Base-by-base conservation (phyloP, 495 filamentous ascomycete species). In the Talaromyces stipitatus region DNA sequence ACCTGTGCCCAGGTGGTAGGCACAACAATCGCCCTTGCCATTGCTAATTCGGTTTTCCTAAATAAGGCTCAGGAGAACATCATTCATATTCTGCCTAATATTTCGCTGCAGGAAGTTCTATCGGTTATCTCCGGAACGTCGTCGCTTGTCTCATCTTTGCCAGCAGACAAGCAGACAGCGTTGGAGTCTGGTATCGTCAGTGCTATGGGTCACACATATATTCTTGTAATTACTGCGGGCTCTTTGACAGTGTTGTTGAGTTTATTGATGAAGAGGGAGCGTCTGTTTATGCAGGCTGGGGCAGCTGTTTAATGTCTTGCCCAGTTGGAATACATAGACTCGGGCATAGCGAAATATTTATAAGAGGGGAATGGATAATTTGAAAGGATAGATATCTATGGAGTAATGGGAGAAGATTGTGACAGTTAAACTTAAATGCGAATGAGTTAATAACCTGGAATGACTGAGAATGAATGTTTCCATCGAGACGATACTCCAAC, bases 191-290 rank as follows among this genome's bases (percentile, higher is more conserved):
- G 74, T 3, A 78, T 84, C 50, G 74, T 81, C 7, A 27, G 66
- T 24, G 74, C 78, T 3, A 81, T 83, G 72, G 69, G 71, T 24
- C 72, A 71, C 61, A 71, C 74, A 0, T 83, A 83, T 62, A 69
- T 77, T 6, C 60, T 84, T 5, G 71, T 78, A n/a, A 69, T 80
- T 27, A 64, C 69, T 10, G 77, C 75, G 2, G 82, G 81, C 8
- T 73, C 70, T 0, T 24, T 83, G 54, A 64, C 70, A 7, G 14
- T 77, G 10, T 55, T 83, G 0, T 62, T 73, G n/a, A 72, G 68
- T n/a, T 11, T 77, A 14, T 62, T 63, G 16, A 80, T 85, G 82
- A 81, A 79, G 70, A 47, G 43, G 23, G 29, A 32, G 29, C 29
- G 29, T 32, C 29, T 32, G 29, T 32, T 32, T 32, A 12, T 5